Base-by-base conservation (phyloP, 2,329 filamentous ascomycete genomes). In the Cordyceps tenuipes region DNA sequence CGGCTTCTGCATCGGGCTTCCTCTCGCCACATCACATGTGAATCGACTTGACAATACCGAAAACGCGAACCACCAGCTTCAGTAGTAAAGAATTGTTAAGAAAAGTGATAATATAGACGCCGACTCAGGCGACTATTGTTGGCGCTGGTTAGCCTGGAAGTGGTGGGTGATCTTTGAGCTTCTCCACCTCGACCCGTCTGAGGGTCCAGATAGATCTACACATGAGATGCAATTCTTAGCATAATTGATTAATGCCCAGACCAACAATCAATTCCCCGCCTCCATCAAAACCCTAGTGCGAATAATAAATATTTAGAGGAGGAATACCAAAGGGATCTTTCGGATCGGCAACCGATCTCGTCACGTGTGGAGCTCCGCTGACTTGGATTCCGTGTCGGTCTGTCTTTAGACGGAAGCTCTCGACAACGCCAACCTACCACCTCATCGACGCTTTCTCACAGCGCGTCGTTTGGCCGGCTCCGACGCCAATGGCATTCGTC, bases 301-400 rank as follows among this genome's bases (percentile, higher is more conserved):
- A 10, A 5, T 19, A 36, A 9, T 19, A 36, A 15, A 6, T 47
- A 9, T 1, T 15, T 26, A 29, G 15, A 29, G 15, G 6, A 48
- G 21, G 47, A n/a, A 23, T 6, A 36, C 36, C 15, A 6, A 8
- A 8, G 5, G 19, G 39, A 44, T 46, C 17, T 17, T 13, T 47
- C 19, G 3, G n/a, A 39, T 57, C 54, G 13, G 19, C 29, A 7
- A 6, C 29, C 31, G 31, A 49, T 49, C 31, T 49, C 54, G 44
- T 57, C 54, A 57, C 54, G 54, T 57, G 54, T 41, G 44, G 54
- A 57, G 54, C 44, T 29, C 31, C 15, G 21, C 51, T 29, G 9
- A 43, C 21, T 43, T 54, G 5, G 19, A 34, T 6, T 17, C 39
- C 2, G 34, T 36, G 29, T 29, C 29, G 4, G n/a, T 31, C 5